Conservation (phyloP, 2,329 filamentous ascomycete genomes). For the Nigrospora sphaerica region DNA sequence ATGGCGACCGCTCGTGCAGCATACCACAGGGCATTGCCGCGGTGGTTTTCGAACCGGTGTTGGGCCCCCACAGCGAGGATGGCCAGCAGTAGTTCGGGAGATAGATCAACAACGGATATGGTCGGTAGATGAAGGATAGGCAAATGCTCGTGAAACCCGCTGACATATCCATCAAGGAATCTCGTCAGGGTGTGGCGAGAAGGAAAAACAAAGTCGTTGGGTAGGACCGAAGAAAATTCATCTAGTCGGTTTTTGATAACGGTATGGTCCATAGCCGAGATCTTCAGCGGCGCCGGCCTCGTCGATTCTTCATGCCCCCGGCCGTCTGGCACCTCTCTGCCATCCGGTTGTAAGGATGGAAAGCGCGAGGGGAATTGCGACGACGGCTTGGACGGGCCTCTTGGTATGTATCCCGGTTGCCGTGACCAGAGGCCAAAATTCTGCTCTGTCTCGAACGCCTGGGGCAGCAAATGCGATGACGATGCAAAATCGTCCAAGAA, state of each 20-base stretch:
- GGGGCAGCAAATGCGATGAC: constrained; percentile 47
- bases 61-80: constrained; percentile 62
- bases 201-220: constrained; percentile 58
- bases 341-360: constrained; percentile 45
- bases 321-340: constrained; percentile 34
- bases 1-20: constrained; percentile 50
- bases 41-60: constrained; percentile 55
- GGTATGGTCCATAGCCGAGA: constrained; percentile 47
- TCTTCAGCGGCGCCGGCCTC: constrained; percentile 33
- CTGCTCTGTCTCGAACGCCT: constrained; percentile 46
- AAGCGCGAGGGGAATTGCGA: constrained; percentile 49
- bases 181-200: constrained; percentile 62
- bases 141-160: constrained; percentile 53
- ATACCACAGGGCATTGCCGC: constrained; percentile 55
- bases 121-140: constrained; percentile 63
- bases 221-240: constrained; percentile 54
- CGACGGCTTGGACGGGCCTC: constrained; percentile 37
- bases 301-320: constrained; percentile 33
- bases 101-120: constrained; percentile 54
- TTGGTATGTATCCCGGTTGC: constrained; percentile 28
- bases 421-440: constrained; percentile 45
- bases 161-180: constrained; percentile 64
- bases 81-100: constrained; percentile 60
- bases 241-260: constrained; percentile 52
- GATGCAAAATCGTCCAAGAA: constrained; percentile 51